phyloP scores from a whole-genome alignment of 2,329 filamentous ascomycete species.

The Aschersonia sp. region DNA sequence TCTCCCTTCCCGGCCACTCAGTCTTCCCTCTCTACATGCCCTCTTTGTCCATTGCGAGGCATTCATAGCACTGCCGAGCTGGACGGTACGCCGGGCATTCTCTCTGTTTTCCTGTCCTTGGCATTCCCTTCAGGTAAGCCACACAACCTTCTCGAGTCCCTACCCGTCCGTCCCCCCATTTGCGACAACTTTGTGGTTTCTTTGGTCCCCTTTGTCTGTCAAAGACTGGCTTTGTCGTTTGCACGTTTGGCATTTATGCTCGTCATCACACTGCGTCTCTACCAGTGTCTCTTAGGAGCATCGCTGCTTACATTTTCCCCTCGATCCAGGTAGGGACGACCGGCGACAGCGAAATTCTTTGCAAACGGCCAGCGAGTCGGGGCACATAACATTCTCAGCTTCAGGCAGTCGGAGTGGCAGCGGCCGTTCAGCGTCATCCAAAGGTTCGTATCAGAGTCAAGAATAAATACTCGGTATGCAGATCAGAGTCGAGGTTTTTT shows the following conservation, averaged over 20 bases:
- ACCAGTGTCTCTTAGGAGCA: not conserved
- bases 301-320: not conserved
- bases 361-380: not conserved
- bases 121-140: slow-evolving; percentile 16
- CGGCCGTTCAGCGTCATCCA: not conserved
- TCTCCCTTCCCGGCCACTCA: slow-evolving; percentile 9
- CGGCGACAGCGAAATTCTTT: not conserved
- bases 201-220: slow-evolving; percentile 3
- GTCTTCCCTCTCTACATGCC: slow-evolving; percentile 14
- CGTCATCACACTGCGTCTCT: not conserved
- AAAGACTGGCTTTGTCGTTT: not conserved
- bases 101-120: slow-evolving; percentile 10
- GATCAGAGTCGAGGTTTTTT: not conserved
- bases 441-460: not conserved
- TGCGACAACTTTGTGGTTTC: slow-evolving; percentile 3
- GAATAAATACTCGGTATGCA: not conserved
- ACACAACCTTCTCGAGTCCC: slow-evolving; percentile 5
- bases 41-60: slow-evolving; percentile 24
- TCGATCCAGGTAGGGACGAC: not conserved
- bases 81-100: slow-evolving; percentile 16
- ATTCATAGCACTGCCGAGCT: slow-evolving; percentile 22
- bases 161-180: slow-evolving; percentile 1
- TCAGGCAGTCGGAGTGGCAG: not conserved
- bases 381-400: not conserved
- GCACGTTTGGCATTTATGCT: not conserved